These are phyloP conservation scores for Ogataea glucozyma DNA, from an alignment of 805 yeast species.

Conservation along the genomic window DNA sequence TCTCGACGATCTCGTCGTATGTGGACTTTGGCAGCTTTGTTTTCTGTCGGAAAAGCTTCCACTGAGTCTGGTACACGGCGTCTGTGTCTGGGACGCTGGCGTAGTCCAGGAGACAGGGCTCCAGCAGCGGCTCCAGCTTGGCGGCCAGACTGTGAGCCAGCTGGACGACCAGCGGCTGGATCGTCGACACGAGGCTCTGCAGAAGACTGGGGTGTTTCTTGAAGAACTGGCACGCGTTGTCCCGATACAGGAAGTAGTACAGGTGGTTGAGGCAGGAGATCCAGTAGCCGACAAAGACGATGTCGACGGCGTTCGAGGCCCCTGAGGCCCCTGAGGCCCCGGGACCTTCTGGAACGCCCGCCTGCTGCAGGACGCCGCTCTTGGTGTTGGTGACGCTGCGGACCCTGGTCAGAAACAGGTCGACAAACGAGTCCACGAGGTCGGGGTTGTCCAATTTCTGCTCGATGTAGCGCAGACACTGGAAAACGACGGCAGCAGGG, in stretches of 20 bases:
- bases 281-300: slow-evolving; percentile 82
- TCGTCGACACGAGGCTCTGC: slow-evolving; percentile 56
- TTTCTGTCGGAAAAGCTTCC: slow-evolving; percentile 53
- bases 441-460: slow-evolving; percentile 54
- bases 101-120: slow-evolving; percentile 70
- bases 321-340: too few relatives aligned
- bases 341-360: slow-evolving; percentile 12
- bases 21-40: slow-evolving; percentile 42
- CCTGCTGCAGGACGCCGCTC: slow-evolving; percentile 50
- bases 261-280: slow-evolving; percentile 75
- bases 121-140: slow-evolving; percentile 56
- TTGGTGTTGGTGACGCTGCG: slow-evolving; percentile 60
- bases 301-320: slow-evolving; percentile 49
- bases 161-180: slow-evolving; percentile 65
- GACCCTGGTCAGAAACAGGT: slow-evolving; percentile 60
- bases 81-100: slow-evolving; percentile 82
- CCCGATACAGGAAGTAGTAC: slow-evolving; percentile 74
- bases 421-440: slow-evolving; percentile 58
- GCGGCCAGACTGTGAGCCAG: slow-evolving; percentile 65
- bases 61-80: slow-evolving; percentile 70
- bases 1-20: slow-evolving; percentile 72
- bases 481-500: slow-evolving; percentile 72
- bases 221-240: slow-evolving; percentile 53
- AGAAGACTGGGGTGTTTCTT: slow-evolving; percentile 54
- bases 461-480: slow-evolving; percentile 69